Evolutionary conservation across 257 asterid species (phyloP).

Genomic region (Orobanche coerulescens): DNA sequence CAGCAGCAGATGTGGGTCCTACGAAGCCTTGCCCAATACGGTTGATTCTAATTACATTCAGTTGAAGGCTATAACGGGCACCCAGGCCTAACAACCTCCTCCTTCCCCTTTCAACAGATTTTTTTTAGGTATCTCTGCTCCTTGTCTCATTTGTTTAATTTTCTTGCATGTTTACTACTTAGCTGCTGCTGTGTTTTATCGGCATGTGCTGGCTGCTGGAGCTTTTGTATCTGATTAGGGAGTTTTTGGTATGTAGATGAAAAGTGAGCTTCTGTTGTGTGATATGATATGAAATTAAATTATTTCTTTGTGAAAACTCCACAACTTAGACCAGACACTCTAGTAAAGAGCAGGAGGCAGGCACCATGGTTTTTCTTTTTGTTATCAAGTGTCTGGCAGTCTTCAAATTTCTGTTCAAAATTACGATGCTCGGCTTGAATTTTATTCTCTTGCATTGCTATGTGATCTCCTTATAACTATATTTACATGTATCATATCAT

Average conservation of each 20-base stretch:
- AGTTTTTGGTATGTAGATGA: slow-evolving; percentile 6
- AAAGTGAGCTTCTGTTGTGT: background rate
- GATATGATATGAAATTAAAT: slow-evolving; percentile 17
- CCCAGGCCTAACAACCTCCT: slow-evolving; percentile 56
- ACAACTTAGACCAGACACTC: background rate
- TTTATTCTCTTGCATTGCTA: background rate
- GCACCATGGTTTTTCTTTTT: background rate
- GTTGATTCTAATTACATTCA: slow-evolving; percentile 69
- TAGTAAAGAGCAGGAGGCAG: background rate
- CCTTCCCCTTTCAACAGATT: background rate
- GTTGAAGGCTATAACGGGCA: slow-evolving; percentile 77
- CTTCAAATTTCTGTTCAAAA: background rate
- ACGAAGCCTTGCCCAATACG: slow-evolving; percentile 60
- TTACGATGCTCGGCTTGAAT: background rate
- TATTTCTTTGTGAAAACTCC: slow-evolving; percentile 9
- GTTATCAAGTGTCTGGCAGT: background rate
- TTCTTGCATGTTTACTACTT: slow-evolving; percentile 1
- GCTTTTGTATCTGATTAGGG: slow-evolving; percentile 11
- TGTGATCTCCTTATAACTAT: background rate
- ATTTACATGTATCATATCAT: too few species aligned
- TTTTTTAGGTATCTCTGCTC: slow-evolving; percentile 21
- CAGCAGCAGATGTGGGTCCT: slow-evolving; percentile 62
- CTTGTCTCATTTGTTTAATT: background rate
- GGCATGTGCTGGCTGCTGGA: too few species aligned
- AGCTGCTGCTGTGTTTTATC: background rate